phyloP scores from a whole-genome alignment of 768 basidiomycete genomes.

The Dacryopinax spathularia region DNA sequence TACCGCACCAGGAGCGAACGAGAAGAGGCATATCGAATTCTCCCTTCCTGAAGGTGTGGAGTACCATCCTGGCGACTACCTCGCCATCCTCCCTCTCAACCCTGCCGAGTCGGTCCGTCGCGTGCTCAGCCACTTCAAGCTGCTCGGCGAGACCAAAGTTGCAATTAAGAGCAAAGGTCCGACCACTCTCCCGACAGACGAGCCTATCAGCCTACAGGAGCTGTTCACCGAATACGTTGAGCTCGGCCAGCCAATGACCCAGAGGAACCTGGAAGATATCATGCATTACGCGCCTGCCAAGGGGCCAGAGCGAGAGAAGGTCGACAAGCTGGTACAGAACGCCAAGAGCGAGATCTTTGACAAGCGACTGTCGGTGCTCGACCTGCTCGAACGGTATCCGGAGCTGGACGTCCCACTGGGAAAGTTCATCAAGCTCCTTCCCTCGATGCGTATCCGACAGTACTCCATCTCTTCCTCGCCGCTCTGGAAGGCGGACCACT shows the following conservation, averaged over 20 bases:
- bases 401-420: constrained; percentile 27
- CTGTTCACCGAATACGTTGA: constrained; percentile 36
- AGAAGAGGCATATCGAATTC: constrained; percentile 34
- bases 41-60: constrained; percentile 28
- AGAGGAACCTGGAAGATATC: constrained; percentile 28
- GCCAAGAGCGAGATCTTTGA: constrained; percentile 27
- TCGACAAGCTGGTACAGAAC: constrained; percentile 22
- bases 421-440: constrained; percentile 31
- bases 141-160: constrained; percentile 10
- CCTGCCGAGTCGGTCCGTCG: constrained; percentile 10
- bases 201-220: constrained; percentile 26
- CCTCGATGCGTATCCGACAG: constrained; percentile 36
- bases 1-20: constrained; percentile 27
- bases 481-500: constrained; percentile 30
- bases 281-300: constrained; percentile 18
- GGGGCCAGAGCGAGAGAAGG: constrained; percentile 15
- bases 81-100: constrained; percentile 26
- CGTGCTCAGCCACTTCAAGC: constrained; percentile 9
- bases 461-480: constrained; percentile 41
- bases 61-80: constrained; percentile 35
- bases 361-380: constrained; percentile 30
- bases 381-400: constrained; percentile 29
- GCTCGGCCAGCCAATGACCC: constrained; percentile 35
- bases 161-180: constrained; percentile 29
- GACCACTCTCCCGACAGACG: constrained; percentile 29